Base-by-base conservation (phyloP, 1,139 yeast genomes). In the Debaryomyces sp. region DNA sequence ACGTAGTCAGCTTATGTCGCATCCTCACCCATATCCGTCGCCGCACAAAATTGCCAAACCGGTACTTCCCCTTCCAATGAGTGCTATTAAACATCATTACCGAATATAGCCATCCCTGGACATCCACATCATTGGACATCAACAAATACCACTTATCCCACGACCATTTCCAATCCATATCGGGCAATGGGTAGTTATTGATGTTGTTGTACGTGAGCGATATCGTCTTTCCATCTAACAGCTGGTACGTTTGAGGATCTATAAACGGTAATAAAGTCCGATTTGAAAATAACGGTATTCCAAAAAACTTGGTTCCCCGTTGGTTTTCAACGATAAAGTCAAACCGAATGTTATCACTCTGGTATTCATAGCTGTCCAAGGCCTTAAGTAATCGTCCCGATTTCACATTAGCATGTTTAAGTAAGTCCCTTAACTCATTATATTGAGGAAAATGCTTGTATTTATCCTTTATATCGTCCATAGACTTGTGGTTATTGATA, bases 81-180 rank as follows among this genome's bases (percentile, higher is more conserved):
- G 58, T 60, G 44, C 79, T 73, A 6, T 68, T 67, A 57, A 84
- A 85, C 29, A 74, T 56, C 2, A 74, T 52, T 54, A 72, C 66
- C 34, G 86, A 77, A 59, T 87, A 87, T 22, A 81, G 64, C 94
- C 95, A 87, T 2, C 95, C 95, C 54, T 84, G 87, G 54, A 85
- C 90, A 61, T 87, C 95, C 13, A 85, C 80, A 57, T 87, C 91
- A 41, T 77, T 75, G 30, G 80, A 68, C 95, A 87, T 87, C 54
- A 85, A 75, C 9, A 85, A 82, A 57, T 84, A 84, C 95, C 94
- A 87, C 27, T 72, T 64, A 33, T 75, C 73, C 95, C 95, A 87
- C 23, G 68, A 62, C 95, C 95, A 87, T 49, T 66, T 64, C 95
- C 94, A 87, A 46, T 76, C 64, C 38, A 80, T 69, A 52, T 84